Evolutionary conservation across 768 basidiomycete species (phyloP).

Genomic region (Mycena haematopus): DNA sequence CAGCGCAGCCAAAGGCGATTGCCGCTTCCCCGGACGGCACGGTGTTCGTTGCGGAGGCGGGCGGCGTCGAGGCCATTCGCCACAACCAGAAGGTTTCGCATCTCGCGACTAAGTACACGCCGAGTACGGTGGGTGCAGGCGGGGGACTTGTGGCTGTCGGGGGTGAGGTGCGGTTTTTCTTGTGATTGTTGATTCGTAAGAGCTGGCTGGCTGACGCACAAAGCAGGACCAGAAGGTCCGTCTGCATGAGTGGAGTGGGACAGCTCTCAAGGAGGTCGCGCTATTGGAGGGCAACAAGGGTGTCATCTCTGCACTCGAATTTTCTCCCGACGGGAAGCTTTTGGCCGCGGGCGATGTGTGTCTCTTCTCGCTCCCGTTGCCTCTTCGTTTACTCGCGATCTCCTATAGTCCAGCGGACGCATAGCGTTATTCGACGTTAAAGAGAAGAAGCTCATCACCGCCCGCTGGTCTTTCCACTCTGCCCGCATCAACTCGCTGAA

Average conservation of each 20-base stretch:
- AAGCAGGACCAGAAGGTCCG: slow-evolving; percentile 75
- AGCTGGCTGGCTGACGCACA: slow-evolving; percentile 4
- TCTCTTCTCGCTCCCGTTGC: slow-evolving; percentile 25
- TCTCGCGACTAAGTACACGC: slow-evolving; percentile 55
- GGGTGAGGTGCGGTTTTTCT: slow-evolving; percentile 57
- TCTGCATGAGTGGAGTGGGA: slow-evolving; percentile 76
- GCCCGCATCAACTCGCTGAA: slow-evolving; percentile 80
- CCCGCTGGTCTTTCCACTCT: slow-evolving; percentile 87
- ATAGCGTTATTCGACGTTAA: slow-evolving; percentile 78
- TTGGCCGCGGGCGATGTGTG: slow-evolving; percentile 89
- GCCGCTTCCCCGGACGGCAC: slow-evolving; percentile 64
- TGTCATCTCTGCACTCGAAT: slow-evolving; percentile 73
- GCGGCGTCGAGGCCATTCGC: slow-evolving; percentile 67
- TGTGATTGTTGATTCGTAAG: slow-evolving; percentile 3
- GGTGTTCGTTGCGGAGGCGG: slow-evolving; percentile 67
- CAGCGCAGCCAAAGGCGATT: slow-evolving; percentile 73
- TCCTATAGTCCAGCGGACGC: slow-evolving; percentile 74
- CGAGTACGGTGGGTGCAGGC: slow-evolving; percentile 62
- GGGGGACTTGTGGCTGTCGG: slow-evolving; percentile 71
- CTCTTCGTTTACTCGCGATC: slow-evolving; percentile 3
- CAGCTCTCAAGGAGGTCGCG: slow-evolving; percentile 58
- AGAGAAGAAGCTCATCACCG: slow-evolving; percentile 70
- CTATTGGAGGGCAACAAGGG: slow-evolving; percentile 74
- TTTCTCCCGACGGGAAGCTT: slow-evolving; percentile 77
- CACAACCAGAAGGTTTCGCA: slow-evolving; percentile 72